Percentiles rank a stretch among this genome's conserved stretches.
Conservation (phyloP, 2,329 filamentous ascomycete genomes). For the Akanthomyces lecanii region DNA sequence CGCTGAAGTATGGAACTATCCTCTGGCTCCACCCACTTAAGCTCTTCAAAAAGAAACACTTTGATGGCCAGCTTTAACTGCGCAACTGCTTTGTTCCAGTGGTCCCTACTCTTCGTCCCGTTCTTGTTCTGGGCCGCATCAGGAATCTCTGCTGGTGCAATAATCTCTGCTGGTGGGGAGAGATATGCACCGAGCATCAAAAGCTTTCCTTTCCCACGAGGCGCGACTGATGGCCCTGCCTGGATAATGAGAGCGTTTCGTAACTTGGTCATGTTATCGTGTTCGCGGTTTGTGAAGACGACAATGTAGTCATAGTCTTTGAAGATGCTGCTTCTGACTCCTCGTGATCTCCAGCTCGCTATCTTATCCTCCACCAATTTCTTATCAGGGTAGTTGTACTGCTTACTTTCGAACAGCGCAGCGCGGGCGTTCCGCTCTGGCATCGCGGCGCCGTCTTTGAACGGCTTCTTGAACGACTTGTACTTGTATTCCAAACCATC, state of each 20-base stretch:
- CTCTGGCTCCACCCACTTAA: neutral
- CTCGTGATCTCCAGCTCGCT: slow-evolving; percentile 17
- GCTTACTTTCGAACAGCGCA: slow-evolving; percentile 26
- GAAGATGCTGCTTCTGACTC: slow-evolving; percentile 23
- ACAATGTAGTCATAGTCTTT: slow-evolving; percentile 25
- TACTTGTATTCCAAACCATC: slow-evolving; percentile 21
- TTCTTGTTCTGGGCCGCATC: neutral
- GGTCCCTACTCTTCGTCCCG: neutral
- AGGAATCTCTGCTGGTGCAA: too few relatives aligned
- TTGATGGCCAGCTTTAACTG: neutral
- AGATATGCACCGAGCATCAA: slow-evolving; percentile 22
- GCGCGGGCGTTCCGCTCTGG: slow-evolving; percentile 19
- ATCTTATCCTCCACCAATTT: slow-evolving; percentile 17
- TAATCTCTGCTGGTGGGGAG: neutral
- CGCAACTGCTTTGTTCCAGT: neutral
- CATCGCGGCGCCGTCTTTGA: slow-evolving; percentile 15
- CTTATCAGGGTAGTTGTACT: neutral
- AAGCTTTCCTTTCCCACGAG: slow-evolving; percentile 22
- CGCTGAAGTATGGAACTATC: neutral
- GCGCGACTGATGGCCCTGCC: slow-evolving; percentile 10
- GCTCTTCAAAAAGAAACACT: neutral
- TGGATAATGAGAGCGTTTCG: slow-evolving; percentile 21
- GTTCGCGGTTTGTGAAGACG: slow-evolving; percentile 25
- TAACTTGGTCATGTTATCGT: slow-evolving; percentile 25
- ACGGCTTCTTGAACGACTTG: neutral